phyloP scores from a whole-genome alignment of 2,329 filamentous ascomycete genomes.

The Tolypocladium pustulatum region DNA sequence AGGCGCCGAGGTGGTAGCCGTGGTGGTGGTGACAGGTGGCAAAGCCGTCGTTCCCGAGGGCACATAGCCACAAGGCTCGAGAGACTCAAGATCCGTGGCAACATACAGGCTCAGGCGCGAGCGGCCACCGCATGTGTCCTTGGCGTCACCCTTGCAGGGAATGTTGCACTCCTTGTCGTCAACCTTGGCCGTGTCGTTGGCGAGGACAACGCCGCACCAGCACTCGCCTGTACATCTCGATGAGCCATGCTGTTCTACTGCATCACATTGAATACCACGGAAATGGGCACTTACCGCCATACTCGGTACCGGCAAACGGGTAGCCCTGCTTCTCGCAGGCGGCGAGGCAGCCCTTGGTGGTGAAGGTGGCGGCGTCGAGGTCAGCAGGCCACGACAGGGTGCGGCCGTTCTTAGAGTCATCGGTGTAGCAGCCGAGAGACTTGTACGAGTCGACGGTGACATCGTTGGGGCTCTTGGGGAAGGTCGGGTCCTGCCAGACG shows the following conservation, averaged over 20 bases:
- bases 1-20: conserved; percentile 8
- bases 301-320: conserved; percentile 38
- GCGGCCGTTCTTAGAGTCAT: conserved; percentile 28
- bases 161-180: conserved; percentile 33
- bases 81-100: conserved; percentile 36
- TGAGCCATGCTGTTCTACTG: not conserved
- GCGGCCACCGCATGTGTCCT: conserved; percentile 31
- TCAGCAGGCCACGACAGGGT: conserved; percentile 33
- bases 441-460: conserved; percentile 41
- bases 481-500: conserved; percentile 38
- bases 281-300: conserved; percentile 15
- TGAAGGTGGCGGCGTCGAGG: conserved; percentile 25
- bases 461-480: conserved; percentile 30
- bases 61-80: conserved; percentile 35
- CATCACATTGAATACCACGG: not conserved
- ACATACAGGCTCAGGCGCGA: conserved; percentile 33
- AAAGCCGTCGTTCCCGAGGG: conserved; percentile 16
- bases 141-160: conserved; percentile 37
- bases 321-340: conserved; percentile 32
- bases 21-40: conserved; percentile 1
- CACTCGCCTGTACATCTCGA: conserved; percentile 24
- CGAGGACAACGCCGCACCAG: conserved; percentile 42
- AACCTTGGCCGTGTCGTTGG: conserved; percentile 29
- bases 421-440: conserved; percentile 51
- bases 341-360: conserved; percentile 29